Evolutionary conservation across 2,329 filamentous ascomycete species (phyloP).

Genomic region (Orbilia quercus): DNA sequence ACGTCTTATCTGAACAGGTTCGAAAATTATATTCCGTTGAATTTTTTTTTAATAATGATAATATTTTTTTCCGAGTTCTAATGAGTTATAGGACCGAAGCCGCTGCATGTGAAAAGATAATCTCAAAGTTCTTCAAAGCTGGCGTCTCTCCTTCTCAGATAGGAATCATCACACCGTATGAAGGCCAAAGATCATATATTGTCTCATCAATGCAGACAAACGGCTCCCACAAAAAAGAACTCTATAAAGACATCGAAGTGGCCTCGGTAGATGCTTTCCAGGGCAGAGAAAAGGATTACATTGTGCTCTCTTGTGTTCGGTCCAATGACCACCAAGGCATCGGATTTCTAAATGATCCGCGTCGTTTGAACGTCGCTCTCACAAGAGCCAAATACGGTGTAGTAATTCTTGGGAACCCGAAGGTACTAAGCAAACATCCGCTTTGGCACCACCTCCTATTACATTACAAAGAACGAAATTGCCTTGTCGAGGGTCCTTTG

Average conservation of each 20-base stretch:
- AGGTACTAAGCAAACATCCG: slow-evolving; percentile 96
- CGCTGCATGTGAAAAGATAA: slow-evolving; percentile 97
- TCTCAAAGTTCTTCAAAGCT: slow-evolving; percentile 98
- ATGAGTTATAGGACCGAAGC: slow-evolving; percentile 79
- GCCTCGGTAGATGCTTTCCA: slow-evolving; percentile 99
- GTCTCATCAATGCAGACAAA: slow-evolving; percentile 99
- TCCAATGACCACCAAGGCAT: slow-evolving; percentile 99
- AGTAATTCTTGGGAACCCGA: slow-evolving; percentile 96
- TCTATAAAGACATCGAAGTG: slow-evolving; percentile 98
- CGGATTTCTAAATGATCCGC: slow-evolving; percentile 96
- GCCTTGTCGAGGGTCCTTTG: slow-evolving; percentile 92
- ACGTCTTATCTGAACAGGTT: slow-evolving; percentile 88
- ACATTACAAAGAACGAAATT: slow-evolving; percentile 97
- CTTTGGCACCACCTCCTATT: slow-evolving; percentile 94
- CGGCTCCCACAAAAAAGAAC: slow-evolving; percentile 96
- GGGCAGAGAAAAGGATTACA: slow-evolving; percentile 98
- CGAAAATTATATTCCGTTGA: not conserved
- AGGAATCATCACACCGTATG: slow-evolving; percentile 98
- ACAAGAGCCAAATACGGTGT: slow-evolving; percentile 97
- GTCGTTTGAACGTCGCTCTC: slow-evolving; percentile 94
- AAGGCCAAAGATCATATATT: slow-evolving; percentile 97
- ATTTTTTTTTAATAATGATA: not conserved
- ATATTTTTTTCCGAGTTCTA: not conserved
- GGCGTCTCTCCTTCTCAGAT: slow-evolving; percentile 94
- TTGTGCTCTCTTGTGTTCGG: slow-evolving; percentile 95